A percentile compares a stretch with the other conserved stretches of the same genome.
These are phyloP conservation scores for Ganoderma boninense DNA, from an alignment of 1,284 basidiomycete genomes.

Conservation along the genomic window DNA sequence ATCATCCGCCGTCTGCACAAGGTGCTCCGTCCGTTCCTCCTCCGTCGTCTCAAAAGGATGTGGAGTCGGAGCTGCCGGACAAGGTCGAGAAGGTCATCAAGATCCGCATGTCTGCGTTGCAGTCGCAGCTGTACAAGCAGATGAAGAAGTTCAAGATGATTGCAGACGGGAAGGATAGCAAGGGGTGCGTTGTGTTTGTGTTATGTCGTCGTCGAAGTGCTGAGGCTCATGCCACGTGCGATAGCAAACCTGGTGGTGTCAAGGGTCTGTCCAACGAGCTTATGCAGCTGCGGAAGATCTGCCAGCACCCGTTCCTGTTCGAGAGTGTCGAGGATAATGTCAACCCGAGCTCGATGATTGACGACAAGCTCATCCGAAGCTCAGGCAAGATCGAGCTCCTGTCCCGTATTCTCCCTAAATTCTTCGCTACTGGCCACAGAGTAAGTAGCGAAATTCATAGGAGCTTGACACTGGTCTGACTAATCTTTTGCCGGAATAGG, in stretches of 20 bases:
- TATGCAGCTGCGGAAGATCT: conserved; percentile 99
- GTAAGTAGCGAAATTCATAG: conserved; percentile 51
- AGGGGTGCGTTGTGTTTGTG: conserved; percentile 59
- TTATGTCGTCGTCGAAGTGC: conserved; percentile 11
- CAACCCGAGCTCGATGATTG: conserved; percentile 82
- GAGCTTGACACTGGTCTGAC: neutral
- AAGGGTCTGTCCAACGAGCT: conserved; percentile 96
- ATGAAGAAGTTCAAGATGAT: conserved; percentile 99
- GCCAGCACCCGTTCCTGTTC: conserved; percentile 97
- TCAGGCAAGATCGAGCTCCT: conserved; percentile 98
- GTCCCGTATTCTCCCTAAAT: conserved; percentile 92
- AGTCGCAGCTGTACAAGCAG: conserved; percentile 96
- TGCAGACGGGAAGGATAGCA: conserved; percentile 83
- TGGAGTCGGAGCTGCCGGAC: conserved; percentile 96
- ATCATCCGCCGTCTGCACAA: conserved; percentile 99
- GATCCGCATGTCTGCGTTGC: conserved; percentile 95
- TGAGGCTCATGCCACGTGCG: conserved; percentile 15
- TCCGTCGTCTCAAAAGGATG: conserved; percentile 98
- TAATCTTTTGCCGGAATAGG: conserved; percentile 53
- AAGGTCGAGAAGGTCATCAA: conserved; percentile 99
- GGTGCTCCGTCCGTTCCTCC: conserved; percentile 96
- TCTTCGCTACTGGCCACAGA: conserved; percentile 92
- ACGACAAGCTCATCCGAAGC: conserved; percentile 88
- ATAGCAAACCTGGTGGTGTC: conserved; percentile 77
- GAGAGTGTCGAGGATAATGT: conserved; percentile 94